A percentile compares a stretch with the other conserved stretches of the same genome.
Evolutionary conservation across 805 yeast genomes (phyloP).

Genomic region (Phaffomyces opuntiae): DNA sequence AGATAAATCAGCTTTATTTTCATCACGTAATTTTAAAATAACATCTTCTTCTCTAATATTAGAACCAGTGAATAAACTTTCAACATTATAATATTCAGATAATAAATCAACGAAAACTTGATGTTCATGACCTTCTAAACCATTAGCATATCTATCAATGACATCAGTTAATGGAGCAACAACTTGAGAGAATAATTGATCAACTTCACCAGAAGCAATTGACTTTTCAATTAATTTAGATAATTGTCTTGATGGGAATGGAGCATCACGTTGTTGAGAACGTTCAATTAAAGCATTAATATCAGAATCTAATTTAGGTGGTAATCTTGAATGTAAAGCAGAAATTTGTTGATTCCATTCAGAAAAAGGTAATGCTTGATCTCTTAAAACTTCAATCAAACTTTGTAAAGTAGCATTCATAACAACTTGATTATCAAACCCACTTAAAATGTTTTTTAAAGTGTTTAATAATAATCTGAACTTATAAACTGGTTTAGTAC

Average conservation of each 20-base stretch:
- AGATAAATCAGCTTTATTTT: slow-evolving; percentile 65
- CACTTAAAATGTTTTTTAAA: slow-evolving; percentile 73
- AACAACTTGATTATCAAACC: slow-evolving; percentile 93
- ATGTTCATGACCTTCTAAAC: slow-evolving; percentile 81
- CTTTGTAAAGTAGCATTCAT: slow-evolving; percentile 77
- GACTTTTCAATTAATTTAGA: slow-evolving; percentile 64
- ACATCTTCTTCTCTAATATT: slow-evolving; percentile 84
- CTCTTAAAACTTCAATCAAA: slow-evolving; percentile 64
- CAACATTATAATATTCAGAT: slow-evolving; percentile 69
- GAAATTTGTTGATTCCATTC: slow-evolving; percentile 85
- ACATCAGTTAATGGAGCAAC: slow-evolving; percentile 70
- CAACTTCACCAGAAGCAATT: slow-evolving; percentile 42
- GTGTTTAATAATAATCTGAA: slow-evolving; percentile 53
- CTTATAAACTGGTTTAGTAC: slow-evolving; percentile 77
- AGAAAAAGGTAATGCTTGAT: slow-evolving; percentile 82
- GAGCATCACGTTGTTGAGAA: slow-evolving; percentile 56
- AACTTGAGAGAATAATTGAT: slow-evolving; percentile 46
- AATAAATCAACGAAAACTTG: slow-evolving; percentile 62
- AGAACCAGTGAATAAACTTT: slow-evolving; percentile 68
- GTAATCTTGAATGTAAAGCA: slow-evolving; percentile 88
- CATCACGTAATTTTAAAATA: slow-evolving; percentile 80
- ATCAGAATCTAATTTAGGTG: slow-evolving; percentile 64
- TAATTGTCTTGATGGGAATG: slow-evolving; percentile 90
- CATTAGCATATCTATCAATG: slow-evolving; percentile 63
- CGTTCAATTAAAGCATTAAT: slow-evolving; percentile 63